Conservation (phyloP, 345 rosid species). For the Acer campestre region DNA sequence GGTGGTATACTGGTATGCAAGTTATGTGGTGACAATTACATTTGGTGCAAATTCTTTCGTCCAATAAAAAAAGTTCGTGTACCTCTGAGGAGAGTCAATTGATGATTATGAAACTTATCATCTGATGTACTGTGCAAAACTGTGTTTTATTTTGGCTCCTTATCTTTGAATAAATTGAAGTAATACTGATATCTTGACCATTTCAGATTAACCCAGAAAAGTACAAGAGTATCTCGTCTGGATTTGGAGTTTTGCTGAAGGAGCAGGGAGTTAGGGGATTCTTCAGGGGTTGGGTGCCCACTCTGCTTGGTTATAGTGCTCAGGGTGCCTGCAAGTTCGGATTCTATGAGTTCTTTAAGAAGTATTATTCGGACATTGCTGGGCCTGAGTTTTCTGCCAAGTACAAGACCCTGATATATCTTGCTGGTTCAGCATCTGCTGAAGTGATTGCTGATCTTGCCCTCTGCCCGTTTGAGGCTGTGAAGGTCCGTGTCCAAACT, state of each 20-base stretch:
- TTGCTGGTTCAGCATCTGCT: conserved; percentile 95
- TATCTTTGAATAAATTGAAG: not conserved
- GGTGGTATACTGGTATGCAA: not conserved
- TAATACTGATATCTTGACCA: not conserved
- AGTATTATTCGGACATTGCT: conserved; percentile 88
- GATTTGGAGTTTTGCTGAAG: conserved; percentile 72
- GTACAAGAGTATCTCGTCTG: conserved; percentile 77
- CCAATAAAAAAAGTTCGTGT: too few species aligned
- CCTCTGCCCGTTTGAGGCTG: conserved; percentile 96
- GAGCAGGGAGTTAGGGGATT: conserved; percentile 89
- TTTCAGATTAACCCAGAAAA: conserved; percentile 83
- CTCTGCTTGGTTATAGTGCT: conserved; percentile 87
- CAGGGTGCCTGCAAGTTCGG: conserved; percentile 96
- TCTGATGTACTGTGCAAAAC: not conserved
- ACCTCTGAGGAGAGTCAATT: not conserved
- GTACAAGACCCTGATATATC: conserved; percentile 87
- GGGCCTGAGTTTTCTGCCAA: conserved; percentile 89
- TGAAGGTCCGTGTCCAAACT: conserved; percentile 94
- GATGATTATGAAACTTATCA: not conserved
- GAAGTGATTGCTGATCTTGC: conserved; percentile 89
- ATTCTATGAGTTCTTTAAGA: conserved; percentile 87
- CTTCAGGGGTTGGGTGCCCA: conserved; percentile 92
- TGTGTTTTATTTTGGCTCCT: not conserved
- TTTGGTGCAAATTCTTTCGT: not conserved
- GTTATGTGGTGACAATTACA: not conserved